Conservation (phyloP, 2,329 filamentous ascomycete species). For the Aspergillus latus region DNA sequence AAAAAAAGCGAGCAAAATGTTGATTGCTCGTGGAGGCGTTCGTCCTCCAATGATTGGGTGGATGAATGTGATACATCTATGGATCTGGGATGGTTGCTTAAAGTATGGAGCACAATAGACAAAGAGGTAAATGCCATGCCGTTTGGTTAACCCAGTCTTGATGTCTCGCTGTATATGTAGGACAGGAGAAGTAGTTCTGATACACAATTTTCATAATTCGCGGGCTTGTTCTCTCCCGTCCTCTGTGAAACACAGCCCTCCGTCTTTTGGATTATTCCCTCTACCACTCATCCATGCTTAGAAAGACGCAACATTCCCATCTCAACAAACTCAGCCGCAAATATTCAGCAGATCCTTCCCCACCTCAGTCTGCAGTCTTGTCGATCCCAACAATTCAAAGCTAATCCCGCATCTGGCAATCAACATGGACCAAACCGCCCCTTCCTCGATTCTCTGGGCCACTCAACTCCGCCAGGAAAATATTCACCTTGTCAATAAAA, state of each 20-base stretch:
- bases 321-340: neutral
- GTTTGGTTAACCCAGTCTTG: constrained; percentile 15
- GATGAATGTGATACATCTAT: constrained; percentile 26
- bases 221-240: neutral
- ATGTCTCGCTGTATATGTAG: neutral
- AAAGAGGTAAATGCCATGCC: constrained; percentile 36
- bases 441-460: constrained; percentile 37
- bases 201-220: neutral
- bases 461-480: constrained; percentile 42
- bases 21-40: constrained; percentile 30
- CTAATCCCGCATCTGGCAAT: neutral
- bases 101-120: constrained; percentile 32
- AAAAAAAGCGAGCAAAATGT: constrained; percentile 36
- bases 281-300: neutral
- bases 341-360: neutral
- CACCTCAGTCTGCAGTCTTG: neutral
- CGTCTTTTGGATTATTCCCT: neutral
- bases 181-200: neutral
- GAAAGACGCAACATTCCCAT: neutral
- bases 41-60: constrained; percentile 27
- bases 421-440: constrained; percentile 8
- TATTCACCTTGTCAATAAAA: constrained; percentile 29
- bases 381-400: neutral
- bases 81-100: constrained; percentile 30
- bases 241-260: neutral